Evolutionary conservation across 345 rosid genomes (phyloP).

Genomic region (Xanthoceras sorbifolium): DNA sequence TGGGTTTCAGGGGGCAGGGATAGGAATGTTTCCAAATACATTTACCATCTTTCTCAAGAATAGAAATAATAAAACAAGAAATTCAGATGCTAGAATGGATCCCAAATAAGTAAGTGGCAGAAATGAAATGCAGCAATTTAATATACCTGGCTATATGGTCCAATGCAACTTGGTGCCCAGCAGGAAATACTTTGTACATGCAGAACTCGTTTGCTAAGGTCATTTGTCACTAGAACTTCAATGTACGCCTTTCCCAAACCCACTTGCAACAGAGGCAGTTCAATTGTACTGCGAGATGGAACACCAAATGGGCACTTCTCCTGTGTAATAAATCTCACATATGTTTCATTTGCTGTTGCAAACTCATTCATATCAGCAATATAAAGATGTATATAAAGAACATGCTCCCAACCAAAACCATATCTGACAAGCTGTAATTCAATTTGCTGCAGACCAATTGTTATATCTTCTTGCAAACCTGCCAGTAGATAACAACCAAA

Average conservation of each 20-base stretch:
- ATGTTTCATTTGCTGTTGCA: conserved; percentile 74
- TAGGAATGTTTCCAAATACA: not conserved
- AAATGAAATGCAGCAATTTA: not conserved
- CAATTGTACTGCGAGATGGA: conserved; percentile 96
- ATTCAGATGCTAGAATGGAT: not conserved
- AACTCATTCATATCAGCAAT: conserved; percentile 88
- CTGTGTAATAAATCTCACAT: conserved; percentile 82
- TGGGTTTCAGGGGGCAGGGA: not conserved
- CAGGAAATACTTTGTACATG: conserved; percentile 96
- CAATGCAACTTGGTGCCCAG: conserved; percentile 99
- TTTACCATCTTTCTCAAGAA: conserved; percentile 4
- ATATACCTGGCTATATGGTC: conserved; percentile 95
- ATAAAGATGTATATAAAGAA: conserved; percentile 84
- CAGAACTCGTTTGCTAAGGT: conserved; percentile 77
- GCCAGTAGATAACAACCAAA: conserved; percentile 19
- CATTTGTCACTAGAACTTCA: conserved; percentile 76
- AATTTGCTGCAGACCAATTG: conserved; percentile 51
- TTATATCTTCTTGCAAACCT: conserved; percentile 81
- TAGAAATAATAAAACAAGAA: not conserved
- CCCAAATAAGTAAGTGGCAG: not conserved
- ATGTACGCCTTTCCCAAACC: conserved; percentile 78
- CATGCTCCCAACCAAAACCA: conserved; percentile 77
- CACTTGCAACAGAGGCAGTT: conserved; percentile 72
- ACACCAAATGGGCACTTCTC: conserved; percentile 93
- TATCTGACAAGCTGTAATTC: conserved; percentile 57